Percentiles rank a stretch among this genome's conserved stretches.
Evolutionary conservation across 768 basidiomycete species (phyloP).

Genomic region (Naganishia onofrii): DNA sequence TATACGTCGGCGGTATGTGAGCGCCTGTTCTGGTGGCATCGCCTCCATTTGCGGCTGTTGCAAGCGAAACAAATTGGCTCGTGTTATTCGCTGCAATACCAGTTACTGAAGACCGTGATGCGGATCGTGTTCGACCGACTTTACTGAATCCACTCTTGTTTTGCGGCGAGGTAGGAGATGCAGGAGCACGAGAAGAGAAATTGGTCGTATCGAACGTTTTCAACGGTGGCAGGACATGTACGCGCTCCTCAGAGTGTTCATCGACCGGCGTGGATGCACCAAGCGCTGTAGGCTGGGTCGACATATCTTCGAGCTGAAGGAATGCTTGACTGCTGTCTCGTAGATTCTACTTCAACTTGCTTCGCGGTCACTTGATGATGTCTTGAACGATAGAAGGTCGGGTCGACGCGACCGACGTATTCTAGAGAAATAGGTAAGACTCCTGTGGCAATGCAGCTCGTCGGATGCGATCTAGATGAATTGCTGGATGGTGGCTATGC

Average conservation of each 20-base stretch:
- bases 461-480: no score
- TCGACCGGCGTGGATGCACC: slow-evolving; percentile 7
- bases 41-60: slow-evolving; percentile 11
- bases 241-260: slow-evolving; percentile 17
- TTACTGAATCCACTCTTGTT: slow-evolving; percentile 11
- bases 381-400: no score
- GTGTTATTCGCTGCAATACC: slow-evolving; percentile 17
- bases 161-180: slow-evolving; percentile 1
- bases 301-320: not conserved
- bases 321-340: not conserved
- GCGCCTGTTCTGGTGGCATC: not conserved
- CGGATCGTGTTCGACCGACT: not conserved
- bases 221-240: slow-evolving; percentile 8
- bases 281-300: not conserved
- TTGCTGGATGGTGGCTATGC: no score
- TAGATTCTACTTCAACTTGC: not conserved
- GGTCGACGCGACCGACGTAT: no score
- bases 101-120: slow-evolving; percentile 7
- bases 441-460: no score
- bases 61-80: not conserved
- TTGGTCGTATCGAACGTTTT: slow-evolving; percentile 14
- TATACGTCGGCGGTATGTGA: slow-evolving; percentile 8
- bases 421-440: no score
- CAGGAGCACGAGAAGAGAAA: not conserved
- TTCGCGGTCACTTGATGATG: not conserved